phyloP scores from a whole-genome alignment of 139 green algal genomes.

The Chlorella sp. region DNA sequence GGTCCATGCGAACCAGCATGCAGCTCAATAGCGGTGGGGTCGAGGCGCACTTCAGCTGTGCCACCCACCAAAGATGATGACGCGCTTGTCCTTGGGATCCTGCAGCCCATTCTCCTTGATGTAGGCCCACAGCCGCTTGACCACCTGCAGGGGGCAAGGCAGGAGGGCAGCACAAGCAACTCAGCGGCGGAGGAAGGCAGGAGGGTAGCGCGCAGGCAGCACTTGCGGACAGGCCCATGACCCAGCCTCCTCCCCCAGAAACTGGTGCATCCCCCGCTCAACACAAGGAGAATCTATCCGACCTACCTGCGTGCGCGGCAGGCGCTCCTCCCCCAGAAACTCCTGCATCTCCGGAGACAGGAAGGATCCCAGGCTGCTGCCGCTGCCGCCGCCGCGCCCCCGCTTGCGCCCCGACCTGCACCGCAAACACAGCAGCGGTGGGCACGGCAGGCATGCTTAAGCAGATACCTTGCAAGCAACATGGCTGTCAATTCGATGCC shows the following conservation, averaged over 20 bases:
- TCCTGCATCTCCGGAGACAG: constrained; percentile 63
- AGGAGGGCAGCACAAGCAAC: neutral
- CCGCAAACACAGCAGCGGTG: constrained; percentile 2
- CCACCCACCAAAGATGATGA: constrained; percentile 25
- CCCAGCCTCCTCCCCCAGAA: too few species aligned
- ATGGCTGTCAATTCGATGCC: too few species aligned
- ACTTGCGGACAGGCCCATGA: too few species aligned
- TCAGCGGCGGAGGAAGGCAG: neutral
- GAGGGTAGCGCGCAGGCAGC: neutral
- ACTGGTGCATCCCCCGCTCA: too few species aligned
- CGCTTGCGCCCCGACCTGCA: constrained; percentile 13
- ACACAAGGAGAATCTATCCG: too few species aligned
- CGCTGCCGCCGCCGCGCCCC: neutral
- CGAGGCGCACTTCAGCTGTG: too few species aligned
- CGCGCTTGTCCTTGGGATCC: constrained; percentile 72
- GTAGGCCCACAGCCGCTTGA: constrained; percentile 88
- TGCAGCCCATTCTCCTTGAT: constrained; percentile 86
- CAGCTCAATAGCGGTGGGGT: too few species aligned
- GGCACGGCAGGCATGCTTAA: neutral
- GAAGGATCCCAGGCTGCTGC: constrained; percentile 18
- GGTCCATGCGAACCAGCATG: too few species aligned
- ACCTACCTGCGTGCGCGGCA: constrained; percentile 42
- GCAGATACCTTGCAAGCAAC: too few species aligned
- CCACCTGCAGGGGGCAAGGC: constrained; percentile 53
- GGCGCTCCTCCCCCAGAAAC: constrained; percentile 69